Percentiles rank a stretch among this genome's conserved stretches.
These are phyloP conservation scores for Acanthamoeba sp. DNA, from an alignment of 208 protist genomes.

Conservation along the genomic window DNA sequence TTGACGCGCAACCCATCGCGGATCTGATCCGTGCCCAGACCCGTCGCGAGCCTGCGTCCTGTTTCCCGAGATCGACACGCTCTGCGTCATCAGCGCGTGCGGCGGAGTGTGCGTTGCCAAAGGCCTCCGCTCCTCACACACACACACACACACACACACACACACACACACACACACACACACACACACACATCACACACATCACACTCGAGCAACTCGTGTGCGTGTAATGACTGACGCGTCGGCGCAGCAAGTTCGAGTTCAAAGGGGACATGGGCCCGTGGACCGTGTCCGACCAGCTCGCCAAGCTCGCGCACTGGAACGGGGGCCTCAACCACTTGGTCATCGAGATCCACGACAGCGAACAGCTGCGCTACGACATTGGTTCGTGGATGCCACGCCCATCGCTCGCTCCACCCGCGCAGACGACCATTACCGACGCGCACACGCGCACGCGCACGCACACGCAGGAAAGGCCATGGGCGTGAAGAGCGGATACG, in stretches of 20 bases:
- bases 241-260: neutral
- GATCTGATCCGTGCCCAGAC: too few relatives aligned
- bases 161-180: too few relatives aligned
- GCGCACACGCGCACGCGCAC: too few relatives aligned
- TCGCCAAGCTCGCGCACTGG: constrained; percentile 1
- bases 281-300: neutral
- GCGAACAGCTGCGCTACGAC: constrained; percentile 14
- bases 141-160: neutral
- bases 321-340: constrained; percentile 8
- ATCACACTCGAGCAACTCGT: too few relatives aligned
- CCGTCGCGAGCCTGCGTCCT: neutral
- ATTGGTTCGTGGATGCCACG: neutral
- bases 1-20: too few relatives aligned
- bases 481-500: constrained; percentile 24
- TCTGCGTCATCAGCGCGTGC: constrained; percentile 26
- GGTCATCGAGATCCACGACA: constrained; percentile 10
- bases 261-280: constrained; percentile 18
- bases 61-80: constrained; percentile 11
- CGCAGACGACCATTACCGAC: too few relatives aligned
- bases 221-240: neutral
- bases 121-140: neutral
- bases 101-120: neutral
- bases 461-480: neutral
- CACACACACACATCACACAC: too few relatives aligned
- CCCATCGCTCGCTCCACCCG: neutral